Conservation (phyloP, 2,329 filamentous ascomycete genomes). For the Colletotrichum sansevieriae region DNA sequence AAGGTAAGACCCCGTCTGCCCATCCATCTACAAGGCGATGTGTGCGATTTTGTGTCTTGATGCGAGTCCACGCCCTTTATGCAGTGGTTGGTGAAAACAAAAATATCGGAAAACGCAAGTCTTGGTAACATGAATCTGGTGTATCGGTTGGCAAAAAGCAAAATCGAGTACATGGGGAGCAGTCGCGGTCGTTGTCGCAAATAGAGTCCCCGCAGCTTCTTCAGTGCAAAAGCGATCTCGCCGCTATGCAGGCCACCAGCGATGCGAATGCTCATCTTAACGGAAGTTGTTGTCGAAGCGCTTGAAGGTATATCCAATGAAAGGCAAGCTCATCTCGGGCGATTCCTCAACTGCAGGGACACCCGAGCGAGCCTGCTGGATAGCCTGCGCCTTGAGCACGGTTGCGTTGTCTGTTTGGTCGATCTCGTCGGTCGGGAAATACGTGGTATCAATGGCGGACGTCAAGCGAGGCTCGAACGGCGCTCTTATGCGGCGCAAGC, state of each 20-base stretch:
- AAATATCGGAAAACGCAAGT: slow-evolving; percentile 40
- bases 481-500: slow-evolving; percentile 90
- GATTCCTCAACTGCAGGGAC: slow-evolving; percentile 75
- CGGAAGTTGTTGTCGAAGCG: slow-evolving; percentile 84
- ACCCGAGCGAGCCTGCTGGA: slow-evolving; percentile 71
- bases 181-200: not conserved
- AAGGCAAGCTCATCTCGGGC: slow-evolving; percentile 95
- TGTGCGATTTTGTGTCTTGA: slow-evolving; percentile 41
- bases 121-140: slow-evolving; percentile 37
- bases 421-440: slow-evolving; percentile 99
- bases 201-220: too few species aligned
- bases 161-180: slow-evolving; percentile 24
- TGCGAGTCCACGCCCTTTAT: slow-evolving; percentile 40
- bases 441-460: slow-evolving; percentile 95
- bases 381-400: slow-evolving; percentile 84
- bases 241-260: slow-evolving; percentile 9
- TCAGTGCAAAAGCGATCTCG: not conserved
- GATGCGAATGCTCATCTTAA: slow-evolving; percentile 47
- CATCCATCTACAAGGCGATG: slow-evolving; percentile 33
- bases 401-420: slow-evolving; percentile 96
- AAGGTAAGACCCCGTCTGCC: slow-evolving; percentile 17
- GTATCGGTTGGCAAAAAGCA: slow-evolving; percentile 34
- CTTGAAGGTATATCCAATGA: slow-evolving; percentile 98
- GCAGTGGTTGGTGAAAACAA: slow-evolving; percentile 36
- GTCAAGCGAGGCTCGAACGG: slow-evolving; percentile 95